phyloP scores from a whole-genome alignment of 2,329 filamentous ascomycete genomes.

The Ceratocystis harringtonii region DNA sequence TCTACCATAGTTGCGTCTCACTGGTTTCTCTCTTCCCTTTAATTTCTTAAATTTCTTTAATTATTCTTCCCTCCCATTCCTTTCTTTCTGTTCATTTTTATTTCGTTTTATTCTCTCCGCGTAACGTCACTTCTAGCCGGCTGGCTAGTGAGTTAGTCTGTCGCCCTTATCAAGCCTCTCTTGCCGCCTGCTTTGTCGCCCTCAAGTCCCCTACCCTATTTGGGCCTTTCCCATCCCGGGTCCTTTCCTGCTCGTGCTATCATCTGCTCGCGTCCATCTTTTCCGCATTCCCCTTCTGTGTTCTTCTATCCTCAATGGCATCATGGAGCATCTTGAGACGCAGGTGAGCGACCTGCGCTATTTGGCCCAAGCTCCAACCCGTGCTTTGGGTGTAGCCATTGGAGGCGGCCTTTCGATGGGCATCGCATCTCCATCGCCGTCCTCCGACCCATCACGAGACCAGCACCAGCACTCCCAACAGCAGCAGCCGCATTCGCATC shows the following conservation, averaged over 20 bases:
- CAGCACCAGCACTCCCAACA: constrained; percentile 2
- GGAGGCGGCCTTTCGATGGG: constrained; percentile 11
- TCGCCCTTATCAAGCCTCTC: background rate
- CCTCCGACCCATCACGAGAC: constrained; percentile 37
- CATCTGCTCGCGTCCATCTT: background rate
- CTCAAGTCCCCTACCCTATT: background rate
- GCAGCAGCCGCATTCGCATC: background rate
- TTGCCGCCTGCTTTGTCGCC: background rate
- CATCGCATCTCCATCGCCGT: constrained; percentile 26
- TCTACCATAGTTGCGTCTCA: background rate
- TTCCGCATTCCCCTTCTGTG: background rate
- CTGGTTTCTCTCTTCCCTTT: background rate
- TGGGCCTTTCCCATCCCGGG: background rate
- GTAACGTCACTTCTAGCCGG: background rate
- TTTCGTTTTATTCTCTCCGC: background rate
- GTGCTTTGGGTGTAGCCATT: constrained; percentile 22
- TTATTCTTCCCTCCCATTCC: background rate
- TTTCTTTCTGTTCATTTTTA: background rate
- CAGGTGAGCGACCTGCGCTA: constrained; percentile 41
- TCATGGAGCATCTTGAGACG: constrained; percentile 40
- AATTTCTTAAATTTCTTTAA: background rate
- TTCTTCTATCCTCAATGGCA: constrained; percentile 16
- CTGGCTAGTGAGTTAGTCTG: background rate
- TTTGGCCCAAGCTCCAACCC: constrained; percentile 29
- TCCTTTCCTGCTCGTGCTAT: background rate